phyloP scores from a whole-genome alignment of 2,329 filamentous ascomycete species.

The Fusarium ramigenum region DNA sequence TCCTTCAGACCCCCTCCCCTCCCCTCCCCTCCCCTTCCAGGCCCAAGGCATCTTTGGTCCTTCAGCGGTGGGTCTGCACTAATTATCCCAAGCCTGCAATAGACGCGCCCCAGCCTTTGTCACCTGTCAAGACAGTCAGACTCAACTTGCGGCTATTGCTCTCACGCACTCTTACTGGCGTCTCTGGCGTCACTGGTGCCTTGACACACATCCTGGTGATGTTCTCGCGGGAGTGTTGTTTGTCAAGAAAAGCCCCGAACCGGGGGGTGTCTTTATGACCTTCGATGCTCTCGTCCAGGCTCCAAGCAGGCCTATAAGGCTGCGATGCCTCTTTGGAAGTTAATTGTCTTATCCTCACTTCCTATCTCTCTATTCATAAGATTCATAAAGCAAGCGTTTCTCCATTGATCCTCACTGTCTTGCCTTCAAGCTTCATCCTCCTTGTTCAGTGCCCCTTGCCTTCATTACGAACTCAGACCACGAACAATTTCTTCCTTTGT shows the following conservation, averaged over 20 bases:
- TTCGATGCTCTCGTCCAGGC: slow-evolving; percentile 42
- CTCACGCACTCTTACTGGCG: slow-evolving; percentile 42
- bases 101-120: slow-evolving; percentile 43
- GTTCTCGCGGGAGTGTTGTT: slow-evolving; percentile 19
- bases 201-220: slow-evolving; percentile 38
- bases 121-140: slow-evolving; percentile 48
- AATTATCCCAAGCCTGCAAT: slow-evolving; percentile 43
- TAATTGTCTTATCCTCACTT: slow-evolving; percentile 42
- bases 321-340: slow-evolving; percentile 57
- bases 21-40: slow-evolving; percentile 21
- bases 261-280: slow-evolving; percentile 36
- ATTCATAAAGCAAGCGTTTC: slow-evolving; percentile 24
- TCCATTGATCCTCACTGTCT: slow-evolving; percentile 11
- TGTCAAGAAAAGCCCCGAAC: slow-evolving; percentile 17
- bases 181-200: slow-evolving; percentile 45
- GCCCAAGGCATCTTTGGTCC: slow-evolving; percentile 42
- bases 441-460: slow-evolving; percentile 2
- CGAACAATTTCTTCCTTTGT: slow-evolving; percentile 5
- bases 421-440: slow-evolving; percentile 12
- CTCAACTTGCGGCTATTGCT: slow-evolving; percentile 43
- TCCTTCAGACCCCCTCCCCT: no score
- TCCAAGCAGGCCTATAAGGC: slow-evolving; percentile 60
- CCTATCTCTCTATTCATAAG: slow-evolving; percentile 31
- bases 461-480: not conserved
- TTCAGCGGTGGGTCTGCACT: slow-evolving; percentile 39